Evolutionary conservation across 2,329 filamentous ascomycete species (phyloP).

Genomic region (Aspergillus niger): DNA sequence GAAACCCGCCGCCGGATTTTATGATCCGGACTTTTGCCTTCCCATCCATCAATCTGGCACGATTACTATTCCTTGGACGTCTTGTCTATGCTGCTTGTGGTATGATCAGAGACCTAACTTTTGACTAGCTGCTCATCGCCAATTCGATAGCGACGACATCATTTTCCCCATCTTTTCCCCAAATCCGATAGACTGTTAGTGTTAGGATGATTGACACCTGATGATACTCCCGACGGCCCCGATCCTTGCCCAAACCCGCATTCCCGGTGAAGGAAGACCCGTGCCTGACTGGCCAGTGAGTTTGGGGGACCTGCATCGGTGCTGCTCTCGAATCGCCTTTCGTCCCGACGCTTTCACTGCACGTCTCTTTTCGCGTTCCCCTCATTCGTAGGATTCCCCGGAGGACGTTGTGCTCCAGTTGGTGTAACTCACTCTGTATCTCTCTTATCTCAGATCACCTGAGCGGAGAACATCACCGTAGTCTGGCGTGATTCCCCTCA

Average conservation of each 20-base stretch:
- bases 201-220: not conserved
- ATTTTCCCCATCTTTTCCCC: slow-evolving; percentile 1
- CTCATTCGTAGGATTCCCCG: slow-evolving; percentile 5
- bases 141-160: not conserved
- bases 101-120: not conserved
- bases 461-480: not conserved
- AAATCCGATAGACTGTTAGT: slow-evolving; percentile 10
- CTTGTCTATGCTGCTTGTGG: not conserved
- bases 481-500: not conserved
- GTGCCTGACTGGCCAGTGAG: slow-evolving; percentile 11
- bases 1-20: slow-evolving; percentile 7
- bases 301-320: not conserved
- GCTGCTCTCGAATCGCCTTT: not conserved
- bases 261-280: slow-evolving; percentile 27
- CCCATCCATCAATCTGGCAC: not conserved
- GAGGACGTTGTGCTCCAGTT: not conserved
- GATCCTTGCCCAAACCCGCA: slow-evolving; percentile 27
- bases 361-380: not conserved
- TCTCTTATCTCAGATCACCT: not conserved
- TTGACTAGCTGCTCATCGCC: not conserved
- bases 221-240: slow-evolving; percentile 7
- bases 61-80: not conserved
- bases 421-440: not conserved
- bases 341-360: not conserved
- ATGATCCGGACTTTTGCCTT: not conserved